Evolutionary conservation across 805 yeast species (phyloP), one percentile per base, ranked within the genome.

Genomic region (Kuraishia floccosa): DNA sequence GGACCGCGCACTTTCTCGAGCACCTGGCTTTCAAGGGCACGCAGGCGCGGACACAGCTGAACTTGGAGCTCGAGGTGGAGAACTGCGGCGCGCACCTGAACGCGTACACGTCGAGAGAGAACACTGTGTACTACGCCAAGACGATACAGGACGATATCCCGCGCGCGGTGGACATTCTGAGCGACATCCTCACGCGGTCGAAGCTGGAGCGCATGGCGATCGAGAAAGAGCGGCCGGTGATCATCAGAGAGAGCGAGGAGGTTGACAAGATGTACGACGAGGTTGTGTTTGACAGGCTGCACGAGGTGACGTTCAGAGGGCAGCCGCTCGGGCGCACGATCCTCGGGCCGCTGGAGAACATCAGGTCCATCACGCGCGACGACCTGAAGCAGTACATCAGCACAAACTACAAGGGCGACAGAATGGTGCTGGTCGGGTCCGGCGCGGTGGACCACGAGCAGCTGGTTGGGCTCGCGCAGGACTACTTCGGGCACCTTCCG

Each of bases 241-340:
- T 91, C 41, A 73, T 91, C 37, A 82, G 96, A 54, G 99, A 91
- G 60, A 73, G 91, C 43, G 97, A 91, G 57, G 97, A 91, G 58
- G 96, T 91, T 35, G 97, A 89, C 56, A 89, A 87, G 61, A 86
- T 85, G 94, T 84, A 85, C 52, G 98, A 91, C 54, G 99, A 91
- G 56, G 97, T 91, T 23, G 93, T 91, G 7, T 91, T 91, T 54
- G 99, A 91, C 57, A 94, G 93, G 55, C 61, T 91, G 33, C 99
- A 91, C 58, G 86, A 93, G 28, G 84, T 86, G 21, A 86, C 94
- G 7, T 91, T 73, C 63, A 82, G 73, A 53, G 77, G 72, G 43
- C 97, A 93, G 56, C 93, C 95, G 29, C 65, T 91, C 38, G 99
- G 99, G 17, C 77, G 96, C 59, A 93, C 98, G 6, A 91, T 91